phyloP scores from a whole-genome alignment of 2,329 filamentous ascomycete genomes.

The Stagonosporopsis cucurbitacearum region DNA sequence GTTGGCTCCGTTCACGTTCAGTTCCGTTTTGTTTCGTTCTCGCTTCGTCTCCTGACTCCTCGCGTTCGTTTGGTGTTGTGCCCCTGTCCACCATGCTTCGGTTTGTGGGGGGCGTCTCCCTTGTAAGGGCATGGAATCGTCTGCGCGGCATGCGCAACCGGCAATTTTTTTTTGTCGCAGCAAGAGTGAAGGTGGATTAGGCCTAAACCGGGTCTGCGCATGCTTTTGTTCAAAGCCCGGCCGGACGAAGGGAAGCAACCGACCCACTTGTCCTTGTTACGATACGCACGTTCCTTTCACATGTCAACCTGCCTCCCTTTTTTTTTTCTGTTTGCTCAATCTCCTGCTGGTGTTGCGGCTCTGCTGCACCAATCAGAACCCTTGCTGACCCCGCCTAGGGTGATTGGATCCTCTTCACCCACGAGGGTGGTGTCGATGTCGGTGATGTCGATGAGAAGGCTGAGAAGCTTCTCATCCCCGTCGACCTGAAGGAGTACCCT shows the following conservation, averaged over 20 bases:
- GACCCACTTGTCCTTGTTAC: slow-evolving; percentile 45
- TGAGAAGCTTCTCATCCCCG: slow-evolving; percentile 96
- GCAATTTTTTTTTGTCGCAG: slow-evolving; percentile 25
- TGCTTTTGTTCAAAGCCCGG: slow-evolving; percentile 47
- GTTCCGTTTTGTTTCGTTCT: neutral
- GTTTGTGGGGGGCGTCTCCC: neutral
- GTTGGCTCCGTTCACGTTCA: too few species aligned
- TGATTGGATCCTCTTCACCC: slow-evolving; percentile 99
- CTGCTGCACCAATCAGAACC: slow-evolving; percentile 37
- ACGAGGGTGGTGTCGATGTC: slow-evolving; percentile 99
- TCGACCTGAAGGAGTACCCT: slow-evolving; percentile 92
- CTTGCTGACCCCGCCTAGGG: slow-evolving; percentile 66
- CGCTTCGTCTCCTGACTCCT: slow-evolving; percentile 4
- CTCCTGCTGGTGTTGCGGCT: slow-evolving; percentile 45
- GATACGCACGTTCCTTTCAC: slow-evolving; percentile 45
- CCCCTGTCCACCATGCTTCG: neutral
- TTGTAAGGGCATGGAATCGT: neutral
- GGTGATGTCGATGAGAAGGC: slow-evolving; percentile 99
- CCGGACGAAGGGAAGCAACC: slow-evolving; percentile 50
- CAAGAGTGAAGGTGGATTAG: slow-evolving; percentile 22
- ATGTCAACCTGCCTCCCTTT: slow-evolving; percentile 37
- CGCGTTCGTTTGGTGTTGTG: neutral
- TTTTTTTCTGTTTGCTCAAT: slow-evolving; percentile 25
- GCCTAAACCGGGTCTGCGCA: slow-evolving; percentile 33
- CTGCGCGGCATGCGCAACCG: slow-evolving; percentile 3